phyloP scores from a whole-genome alignment of 2,329 filamentous ascomycete genomes.

The Penicillium polonicum region DNA sequence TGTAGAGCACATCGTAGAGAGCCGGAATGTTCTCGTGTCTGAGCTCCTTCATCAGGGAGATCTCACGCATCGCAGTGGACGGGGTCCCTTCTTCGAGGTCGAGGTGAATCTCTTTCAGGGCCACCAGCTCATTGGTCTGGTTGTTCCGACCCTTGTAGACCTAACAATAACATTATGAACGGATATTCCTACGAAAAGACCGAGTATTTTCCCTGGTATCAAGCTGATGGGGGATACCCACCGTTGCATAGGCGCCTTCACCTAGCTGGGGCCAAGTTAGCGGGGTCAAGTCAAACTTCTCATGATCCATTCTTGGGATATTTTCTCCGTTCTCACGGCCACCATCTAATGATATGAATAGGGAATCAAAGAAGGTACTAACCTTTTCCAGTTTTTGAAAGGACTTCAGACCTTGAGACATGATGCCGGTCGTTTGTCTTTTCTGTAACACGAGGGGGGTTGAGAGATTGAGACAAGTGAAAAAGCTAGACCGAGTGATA shows the following conservation, averaged over 20 bases:
- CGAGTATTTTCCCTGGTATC: not conserved
- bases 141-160: conserved; percentile 98
- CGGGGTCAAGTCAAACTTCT: not conserved
- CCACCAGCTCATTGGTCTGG: conserved; percentile 92
- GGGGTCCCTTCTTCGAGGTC: conserved; percentile 98
- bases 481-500: not conserved
- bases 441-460: not conserved
- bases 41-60: conserved; percentile 97
- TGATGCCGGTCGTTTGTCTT: not conserved
- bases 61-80: conserved; percentile 94
- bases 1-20: conserved; percentile 97
- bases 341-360: not conserved
- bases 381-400: not conserved
- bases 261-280: not conserved
- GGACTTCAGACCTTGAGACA: not conserved
- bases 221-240: not conserved
- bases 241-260: not conserved
- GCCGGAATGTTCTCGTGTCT: conserved; percentile 98
- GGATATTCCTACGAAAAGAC: not conserved
- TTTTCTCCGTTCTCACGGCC: too few relatives aligned
- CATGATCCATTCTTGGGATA: not conserved
- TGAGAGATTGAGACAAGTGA: not conserved
- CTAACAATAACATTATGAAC: not conserved
- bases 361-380: not conserved
- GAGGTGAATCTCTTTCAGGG: conserved; percentile 96